These are phyloP conservation scores for Lactarius psammicola DNA, from an alignment of 768 basidiomycete genomes.

Conservation along the genomic window DNA sequence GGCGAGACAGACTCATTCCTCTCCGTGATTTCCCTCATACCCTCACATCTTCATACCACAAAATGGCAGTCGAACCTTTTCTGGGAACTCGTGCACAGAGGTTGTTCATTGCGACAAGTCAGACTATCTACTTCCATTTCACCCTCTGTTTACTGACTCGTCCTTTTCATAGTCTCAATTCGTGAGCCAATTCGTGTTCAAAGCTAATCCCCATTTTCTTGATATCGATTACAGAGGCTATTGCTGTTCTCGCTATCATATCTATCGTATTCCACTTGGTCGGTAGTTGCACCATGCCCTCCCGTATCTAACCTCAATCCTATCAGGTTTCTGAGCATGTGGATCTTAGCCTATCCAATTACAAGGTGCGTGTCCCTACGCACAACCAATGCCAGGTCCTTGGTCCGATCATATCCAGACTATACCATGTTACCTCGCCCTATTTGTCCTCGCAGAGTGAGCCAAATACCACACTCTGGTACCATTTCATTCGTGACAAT, in stretches of 20 bases:
- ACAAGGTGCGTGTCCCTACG: conserved; percentile 46
- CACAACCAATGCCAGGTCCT: background rate
- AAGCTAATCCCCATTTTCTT: background rate
- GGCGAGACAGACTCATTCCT: conserved; percentile 2
- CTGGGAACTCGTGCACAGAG: conserved; percentile 70
- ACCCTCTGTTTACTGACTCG: background rate
- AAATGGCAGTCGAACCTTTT: conserved; percentile 70
- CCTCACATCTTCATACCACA: conserved; percentile 23
- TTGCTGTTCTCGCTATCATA: conserved; percentile 73
- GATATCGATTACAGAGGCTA: conserved; percentile 53
- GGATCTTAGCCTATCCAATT: conserved; percentile 41
- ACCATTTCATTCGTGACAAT: conserved; percentile 9
- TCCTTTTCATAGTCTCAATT: conserved; percentile 44
- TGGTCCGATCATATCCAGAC: conserved; percentile 46
- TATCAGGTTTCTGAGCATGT: conserved; percentile 53
- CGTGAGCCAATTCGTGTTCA: conserved; percentile 46
- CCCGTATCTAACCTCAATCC: conserved; percentile 9
- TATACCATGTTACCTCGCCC: conserved; percentile 78
- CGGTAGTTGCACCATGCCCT: conserved; percentile 30
- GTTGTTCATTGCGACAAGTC: conserved; percentile 70
- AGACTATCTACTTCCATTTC: conserved; percentile 7
- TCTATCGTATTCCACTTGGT: conserved; percentile 67
- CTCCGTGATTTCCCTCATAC: conserved; percentile 7
- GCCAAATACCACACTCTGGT: conserved; percentile 30
- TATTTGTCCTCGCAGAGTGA: conserved; percentile 81